Conservation (phyloP, 2,329 filamentous ascomycete genomes). For the Dryadomyces quercivorus region DNA sequence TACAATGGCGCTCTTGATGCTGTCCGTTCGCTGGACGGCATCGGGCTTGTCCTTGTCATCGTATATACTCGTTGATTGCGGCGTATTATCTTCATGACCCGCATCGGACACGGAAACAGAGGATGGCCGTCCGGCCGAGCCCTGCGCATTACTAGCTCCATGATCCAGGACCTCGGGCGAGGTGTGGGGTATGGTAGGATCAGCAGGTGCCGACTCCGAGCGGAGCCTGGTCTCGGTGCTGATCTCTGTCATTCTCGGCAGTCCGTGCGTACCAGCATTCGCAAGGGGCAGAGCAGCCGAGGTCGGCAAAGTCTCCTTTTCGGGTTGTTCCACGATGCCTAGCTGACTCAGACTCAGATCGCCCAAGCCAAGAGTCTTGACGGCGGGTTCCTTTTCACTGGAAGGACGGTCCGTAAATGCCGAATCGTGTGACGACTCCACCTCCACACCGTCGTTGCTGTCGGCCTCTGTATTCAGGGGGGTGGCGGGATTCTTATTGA, state of each 20-base stretch:
- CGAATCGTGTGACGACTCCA: constrained; percentile 23
- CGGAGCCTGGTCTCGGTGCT: constrained; percentile 32
- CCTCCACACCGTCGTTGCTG: constrained; percentile 26
- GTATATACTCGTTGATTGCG: constrained; percentile 51
- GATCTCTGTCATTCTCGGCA: constrained; percentile 38
- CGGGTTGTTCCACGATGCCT: constrained; percentile 55
- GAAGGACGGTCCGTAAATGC: constrained; percentile 22
- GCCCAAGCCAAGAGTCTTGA: constrained; percentile 80
- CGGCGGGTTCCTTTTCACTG: constrained; percentile 53
- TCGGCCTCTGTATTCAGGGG: not conserved
- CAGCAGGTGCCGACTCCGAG: constrained; percentile 48
- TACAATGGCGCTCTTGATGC: constrained; percentile 50
- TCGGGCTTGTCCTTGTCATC: constrained; percentile 42
- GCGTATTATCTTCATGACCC: constrained; percentile 46
- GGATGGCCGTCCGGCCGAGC: constrained; percentile 25
- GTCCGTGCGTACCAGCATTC: constrained; percentile 26
- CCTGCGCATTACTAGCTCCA: constrained; percentile 4
- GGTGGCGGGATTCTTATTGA: constrained; percentile 20
- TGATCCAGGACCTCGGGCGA: constrained; percentile 1
- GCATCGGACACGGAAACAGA: constrained; percentile 36
- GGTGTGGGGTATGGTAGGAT: constrained; percentile 15
- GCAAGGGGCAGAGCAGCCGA: not conserved
- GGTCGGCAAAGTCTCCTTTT: constrained; percentile 17
- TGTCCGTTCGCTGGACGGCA: constrained; percentile 48
- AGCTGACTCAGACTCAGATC: constrained; percentile 83